Conservation (phyloP, 1,284 basidiomycete species). For the Tylopilus microsporus region DNA sequence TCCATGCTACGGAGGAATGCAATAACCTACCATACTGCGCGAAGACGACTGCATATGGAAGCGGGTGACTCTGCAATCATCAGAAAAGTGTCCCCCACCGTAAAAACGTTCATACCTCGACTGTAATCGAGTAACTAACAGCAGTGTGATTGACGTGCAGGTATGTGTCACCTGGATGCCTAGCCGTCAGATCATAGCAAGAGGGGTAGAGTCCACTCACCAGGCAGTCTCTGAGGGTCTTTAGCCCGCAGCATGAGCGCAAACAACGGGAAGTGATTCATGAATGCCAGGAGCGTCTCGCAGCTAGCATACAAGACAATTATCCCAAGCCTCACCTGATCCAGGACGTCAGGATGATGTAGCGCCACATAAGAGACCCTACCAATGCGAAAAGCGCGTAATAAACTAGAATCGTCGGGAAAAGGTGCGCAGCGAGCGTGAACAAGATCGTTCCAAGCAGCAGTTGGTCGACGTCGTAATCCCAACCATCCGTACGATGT, state of each 20-base stretch:
- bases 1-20: background rate
- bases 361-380: conserved; percentile 23
- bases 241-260: conserved; percentile 82
- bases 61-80: conserved; percentile 35
- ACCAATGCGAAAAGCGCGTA: conserved; percentile 79
- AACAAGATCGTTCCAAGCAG: conserved; percentile 93
- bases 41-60: conserved; percentile 34
- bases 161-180: conserved; percentile 32
- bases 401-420: conserved; percentile 87
- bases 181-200: background rate
- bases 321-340: conserved; percentile 58
- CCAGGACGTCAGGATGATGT: conserved; percentile 6
- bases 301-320: conserved; percentile 58
- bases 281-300: conserved; percentile 63
- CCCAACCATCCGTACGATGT: conserved; percentile 79
- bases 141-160: conserved; percentile 21
- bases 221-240: conserved; percentile 79
- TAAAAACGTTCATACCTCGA: conserved; percentile 19
- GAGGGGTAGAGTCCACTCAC: conserved; percentile 36
- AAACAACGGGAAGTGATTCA: conserved; percentile 92
- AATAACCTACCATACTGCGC: conserved; percentile 36
- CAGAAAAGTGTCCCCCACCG: background rate
- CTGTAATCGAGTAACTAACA: conserved; percentile 16
- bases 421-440: conserved; percentile 84
- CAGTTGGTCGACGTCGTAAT: conserved; percentile 91